These are phyloP conservation scores for Celoporthe dispersa DNA, from an alignment of 2,329 filamentous ascomycete genomes.

Conservation along the genomic window DNA sequence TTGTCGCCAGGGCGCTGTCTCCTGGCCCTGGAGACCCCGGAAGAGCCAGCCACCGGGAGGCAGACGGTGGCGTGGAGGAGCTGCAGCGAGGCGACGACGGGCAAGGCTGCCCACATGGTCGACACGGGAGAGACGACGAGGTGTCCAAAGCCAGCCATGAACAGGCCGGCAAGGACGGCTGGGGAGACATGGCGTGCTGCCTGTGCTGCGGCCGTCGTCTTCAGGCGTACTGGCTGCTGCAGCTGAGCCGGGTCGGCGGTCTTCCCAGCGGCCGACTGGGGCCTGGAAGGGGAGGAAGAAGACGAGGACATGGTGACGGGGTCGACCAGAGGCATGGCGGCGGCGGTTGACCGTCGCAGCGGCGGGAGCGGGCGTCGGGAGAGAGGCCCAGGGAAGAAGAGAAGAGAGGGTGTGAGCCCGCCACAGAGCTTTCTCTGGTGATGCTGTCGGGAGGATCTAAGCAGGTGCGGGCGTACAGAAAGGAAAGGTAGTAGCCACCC, in stretches of 20 bases:
- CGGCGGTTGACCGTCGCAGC: neutral
- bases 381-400: neutral
- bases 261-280: slow-evolving; percentile 14
- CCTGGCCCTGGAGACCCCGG: slow-evolving; percentile 46
- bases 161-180: slow-evolving; percentile 35
- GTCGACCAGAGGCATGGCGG: slow-evolving; percentile 38
- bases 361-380: neutral
- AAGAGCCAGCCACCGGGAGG: slow-evolving; percentile 61
- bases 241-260: slow-evolving; percentile 23
- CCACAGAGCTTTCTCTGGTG: no score
- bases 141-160: slow-evolving; percentile 36
- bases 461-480: no score
- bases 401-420: no score
- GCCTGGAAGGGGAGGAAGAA: slow-evolving; percentile 31
- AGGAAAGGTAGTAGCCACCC: no score
- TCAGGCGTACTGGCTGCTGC: slow-evolving; percentile 34
- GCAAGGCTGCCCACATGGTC: slow-evolving; percentile 38
- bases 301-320: slow-evolving; percentile 39
- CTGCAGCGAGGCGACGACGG: slow-evolving; percentile 38
- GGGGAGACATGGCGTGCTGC: slow-evolving; percentile 38
- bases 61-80: slow-evolving; percentile 62
- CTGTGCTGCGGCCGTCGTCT: slow-evolving; percentile 35
- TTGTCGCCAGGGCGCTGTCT: slow-evolving; percentile 61
- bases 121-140: slow-evolving; percentile 40
- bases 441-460: no score